Evolutionary conservation across 495 filamentous ascomycete species (phyloP).

Genomic region (Durotheca rogersii): DNA sequence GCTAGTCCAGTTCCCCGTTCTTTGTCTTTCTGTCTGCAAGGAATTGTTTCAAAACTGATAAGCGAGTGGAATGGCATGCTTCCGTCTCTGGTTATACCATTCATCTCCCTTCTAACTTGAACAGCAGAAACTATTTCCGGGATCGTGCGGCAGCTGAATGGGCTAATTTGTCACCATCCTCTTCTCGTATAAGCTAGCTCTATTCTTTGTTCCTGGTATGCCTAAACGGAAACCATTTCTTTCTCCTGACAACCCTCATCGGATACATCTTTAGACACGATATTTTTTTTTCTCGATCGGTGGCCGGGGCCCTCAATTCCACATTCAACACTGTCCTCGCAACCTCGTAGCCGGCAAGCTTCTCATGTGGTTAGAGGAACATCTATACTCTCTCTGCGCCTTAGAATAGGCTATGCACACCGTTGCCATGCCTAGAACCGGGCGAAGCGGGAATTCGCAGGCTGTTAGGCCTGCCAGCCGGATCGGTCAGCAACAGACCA

Average conservation of each 20-base stretch:
- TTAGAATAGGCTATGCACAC: background rate
- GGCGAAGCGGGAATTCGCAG: background rate
- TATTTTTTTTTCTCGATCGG: background rate
- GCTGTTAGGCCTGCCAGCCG: background rate
- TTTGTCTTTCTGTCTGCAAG: conserved; percentile 16
- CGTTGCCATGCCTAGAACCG: conserved; percentile 5
- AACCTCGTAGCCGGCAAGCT: background rate
- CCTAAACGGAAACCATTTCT: conserved; percentile 13
- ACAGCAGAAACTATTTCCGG: conserved; percentile 17
- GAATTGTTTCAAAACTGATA: background rate
- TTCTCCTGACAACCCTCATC: conserved; percentile 5
- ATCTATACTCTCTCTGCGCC: background rate
- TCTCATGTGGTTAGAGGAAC: background rate
- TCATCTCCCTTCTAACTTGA: conserved; percentile 7
- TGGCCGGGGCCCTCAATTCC: background rate
- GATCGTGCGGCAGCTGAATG: conserved; percentile 4
- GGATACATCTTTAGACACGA: background rate
- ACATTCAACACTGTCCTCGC: conserved; percentile 5
- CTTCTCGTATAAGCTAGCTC: background rate
- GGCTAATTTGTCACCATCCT: too few species aligned
- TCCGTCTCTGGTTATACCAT: conserved; percentile 10
- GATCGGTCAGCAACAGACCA: background rate
- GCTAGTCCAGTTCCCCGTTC: conserved; percentile 2
- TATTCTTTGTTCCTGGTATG: conserved; percentile 21
- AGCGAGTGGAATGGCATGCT: conserved; percentile 16